These are phyloP conservation scores for Candida maesae DNA, from an alignment of 805 yeast genomes.

Conservation along the genomic window DNA sequence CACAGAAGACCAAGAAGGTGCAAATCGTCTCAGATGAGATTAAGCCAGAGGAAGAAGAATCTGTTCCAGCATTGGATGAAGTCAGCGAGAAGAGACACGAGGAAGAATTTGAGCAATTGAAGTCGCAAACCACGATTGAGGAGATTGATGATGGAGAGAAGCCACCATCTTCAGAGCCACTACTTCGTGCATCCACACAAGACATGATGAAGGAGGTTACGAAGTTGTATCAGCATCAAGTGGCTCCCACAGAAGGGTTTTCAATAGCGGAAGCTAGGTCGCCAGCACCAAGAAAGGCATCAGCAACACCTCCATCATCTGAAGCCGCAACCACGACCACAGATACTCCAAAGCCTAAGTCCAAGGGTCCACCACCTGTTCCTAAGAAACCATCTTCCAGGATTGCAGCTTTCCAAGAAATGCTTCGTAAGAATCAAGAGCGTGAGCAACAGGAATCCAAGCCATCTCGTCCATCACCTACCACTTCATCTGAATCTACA, in stretches of 20 bases:
- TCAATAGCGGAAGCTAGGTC: not conserved
- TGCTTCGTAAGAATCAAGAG: constrained; percentile 59
- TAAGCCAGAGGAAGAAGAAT: too few species aligned
- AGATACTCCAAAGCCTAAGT: constrained; percentile 11
- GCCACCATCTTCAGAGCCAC: constrained; percentile 4
- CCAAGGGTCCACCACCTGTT: constrained; percentile 54
- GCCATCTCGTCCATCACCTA: constrained; percentile 35
- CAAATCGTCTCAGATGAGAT: too few species aligned
- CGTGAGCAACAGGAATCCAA: constrained; percentile 50
- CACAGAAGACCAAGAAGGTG: not conserved
- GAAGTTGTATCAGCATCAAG: constrained; percentile 2
- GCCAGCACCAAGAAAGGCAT: not conserved
- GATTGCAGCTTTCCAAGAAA: constrained; percentile 78
- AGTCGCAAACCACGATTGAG: not conserved
- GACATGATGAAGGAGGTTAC: constrained; percentile 11
- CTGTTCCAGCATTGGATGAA: not conserved
- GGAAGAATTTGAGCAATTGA: constrained; percentile 10
- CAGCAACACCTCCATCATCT: not conserved
- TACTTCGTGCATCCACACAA: constrained; percentile 9
- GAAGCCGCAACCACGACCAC: too few species aligned
- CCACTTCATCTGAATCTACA: too few species aligned
- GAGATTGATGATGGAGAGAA: not conserved
- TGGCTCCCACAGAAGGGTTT: not conserved
- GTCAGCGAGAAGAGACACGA: constrained; percentile 7
- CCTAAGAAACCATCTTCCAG: constrained; percentile 77